Conservation (phyloP, 2,329 filamentous ascomycete species). For the Nemania diffusa region DNA sequence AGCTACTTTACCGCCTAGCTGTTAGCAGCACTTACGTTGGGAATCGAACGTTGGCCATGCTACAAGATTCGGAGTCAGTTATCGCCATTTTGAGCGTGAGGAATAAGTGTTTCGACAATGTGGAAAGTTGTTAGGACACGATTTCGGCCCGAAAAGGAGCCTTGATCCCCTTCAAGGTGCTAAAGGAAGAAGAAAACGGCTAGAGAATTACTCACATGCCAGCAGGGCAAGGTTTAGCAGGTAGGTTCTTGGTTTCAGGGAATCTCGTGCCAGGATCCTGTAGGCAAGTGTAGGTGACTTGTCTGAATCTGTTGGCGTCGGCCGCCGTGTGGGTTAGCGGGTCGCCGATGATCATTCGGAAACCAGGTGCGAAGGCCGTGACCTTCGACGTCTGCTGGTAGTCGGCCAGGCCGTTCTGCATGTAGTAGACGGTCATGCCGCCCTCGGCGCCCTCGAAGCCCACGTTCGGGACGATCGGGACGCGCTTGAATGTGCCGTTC, state of each 20-base stretch:
- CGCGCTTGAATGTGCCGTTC: constrained; percentile 47
- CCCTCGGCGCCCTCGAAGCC: constrained; percentile 49
- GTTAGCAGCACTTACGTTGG: constrained; percentile 59
- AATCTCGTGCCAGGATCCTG: constrained; percentile 52
- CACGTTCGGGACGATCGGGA: constrained; percentile 44
- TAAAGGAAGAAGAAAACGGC: not conserved
- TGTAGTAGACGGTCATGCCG: constrained; percentile 59
- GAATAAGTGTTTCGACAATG: too few relatives aligned
- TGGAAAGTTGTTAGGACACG: not conserved
- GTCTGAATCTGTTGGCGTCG: constrained; percentile 52
- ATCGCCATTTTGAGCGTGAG: not conserved
- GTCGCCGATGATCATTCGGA: constrained; percentile 58
- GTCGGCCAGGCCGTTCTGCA: constrained; percentile 47
- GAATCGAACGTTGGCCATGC: constrained; percentile 56
- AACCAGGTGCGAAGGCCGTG: constrained; percentile 58
- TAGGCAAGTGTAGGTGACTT: constrained; percentile 58
- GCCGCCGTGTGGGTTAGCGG: constrained; percentile 49
- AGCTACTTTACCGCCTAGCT: constrained; percentile 3
- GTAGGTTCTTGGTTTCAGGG: constrained; percentile 54
- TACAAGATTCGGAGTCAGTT: not conserved
- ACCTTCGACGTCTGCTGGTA: constrained; percentile 53
- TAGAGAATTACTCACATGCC: constrained; percentile 44
- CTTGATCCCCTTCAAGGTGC: not conserved
- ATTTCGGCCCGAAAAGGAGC: too few relatives aligned
- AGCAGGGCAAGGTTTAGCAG: constrained; percentile 52